These are phyloP conservation scores for Leccinum solheimii DNA, from an alignment of 1,284 basidiomycete genomes.

Conservation along the genomic window DNA sequence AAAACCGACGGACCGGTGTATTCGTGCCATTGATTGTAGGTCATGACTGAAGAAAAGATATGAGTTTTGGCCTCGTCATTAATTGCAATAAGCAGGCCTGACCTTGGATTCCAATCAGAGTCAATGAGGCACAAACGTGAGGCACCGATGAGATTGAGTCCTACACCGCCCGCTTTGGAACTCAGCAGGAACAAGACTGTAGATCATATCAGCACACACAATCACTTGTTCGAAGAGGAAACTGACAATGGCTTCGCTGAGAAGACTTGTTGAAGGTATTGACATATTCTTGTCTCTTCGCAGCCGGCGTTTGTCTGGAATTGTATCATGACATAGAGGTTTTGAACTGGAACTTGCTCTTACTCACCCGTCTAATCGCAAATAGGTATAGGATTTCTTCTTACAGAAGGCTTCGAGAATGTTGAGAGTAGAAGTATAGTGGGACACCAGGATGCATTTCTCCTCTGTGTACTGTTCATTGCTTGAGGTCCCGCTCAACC, in stretches of 20 bases:
- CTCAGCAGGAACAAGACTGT: constrained; percentile 92
- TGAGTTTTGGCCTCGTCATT: not conserved
- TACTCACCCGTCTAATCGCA: constrained; percentile 85
- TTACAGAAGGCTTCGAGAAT: constrained; percentile 87
- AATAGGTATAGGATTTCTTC: constrained; percentile 73
- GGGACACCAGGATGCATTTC: constrained; percentile 91
- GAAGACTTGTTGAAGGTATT: constrained; percentile 79
- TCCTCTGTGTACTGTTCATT: constrained; percentile 70
- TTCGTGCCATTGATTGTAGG: constrained; percentile 96
- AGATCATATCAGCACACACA: constrained; percentile 14
- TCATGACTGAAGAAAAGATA: constrained; percentile 62
- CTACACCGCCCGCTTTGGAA: constrained; percentile 94
- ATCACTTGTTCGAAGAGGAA: not conserved
- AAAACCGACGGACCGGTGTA: constrained; percentile 68
- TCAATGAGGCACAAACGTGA: constrained; percentile 85
- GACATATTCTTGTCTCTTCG: constrained; percentile 82
- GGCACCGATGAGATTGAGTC: constrained; percentile 90
- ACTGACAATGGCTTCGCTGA: constrained; percentile 67
- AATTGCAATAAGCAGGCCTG: constrained; percentile 2
- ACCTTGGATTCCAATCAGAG: constrained; percentile 97
- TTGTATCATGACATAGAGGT: constrained; percentile 1
- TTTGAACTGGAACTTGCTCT: not conserved
- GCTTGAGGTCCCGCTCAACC: constrained; percentile 8
- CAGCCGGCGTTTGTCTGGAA: constrained; percentile 71
- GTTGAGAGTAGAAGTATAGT: constrained; percentile 90